phyloP scores from a whole-genome alignment of 208 protist genomes.

The Crithidia thermophila region DNA sequence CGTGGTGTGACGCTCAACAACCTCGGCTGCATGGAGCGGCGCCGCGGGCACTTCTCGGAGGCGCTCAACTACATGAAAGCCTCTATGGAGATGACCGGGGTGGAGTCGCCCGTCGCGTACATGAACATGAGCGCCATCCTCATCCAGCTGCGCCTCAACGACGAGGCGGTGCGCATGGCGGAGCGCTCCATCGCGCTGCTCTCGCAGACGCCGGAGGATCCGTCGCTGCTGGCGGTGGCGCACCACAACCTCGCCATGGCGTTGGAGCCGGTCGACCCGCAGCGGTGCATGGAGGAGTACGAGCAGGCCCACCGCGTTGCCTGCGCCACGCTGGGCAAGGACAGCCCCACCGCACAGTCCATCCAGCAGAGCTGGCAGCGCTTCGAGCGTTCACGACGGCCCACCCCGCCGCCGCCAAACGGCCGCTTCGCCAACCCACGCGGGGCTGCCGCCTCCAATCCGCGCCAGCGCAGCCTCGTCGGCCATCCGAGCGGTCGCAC shows the following conservation, averaged over 20 bases:
- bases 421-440: constrained; percentile 1
- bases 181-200: constrained; percentile 74
- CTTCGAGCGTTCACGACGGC: constrained; percentile 37
- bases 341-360: constrained; percentile 57
- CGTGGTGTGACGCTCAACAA: constrained; percentile 90
- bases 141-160: constrained; percentile 74
- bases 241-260: constrained; percentile 94
- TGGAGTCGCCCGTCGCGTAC: constrained; percentile 83
- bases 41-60: constrained; percentile 76
- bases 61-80: constrained; percentile 77
- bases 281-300: constrained; percentile 76
- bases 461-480: neutral
- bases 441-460: neutral
- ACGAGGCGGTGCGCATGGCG: constrained; percentile 78
- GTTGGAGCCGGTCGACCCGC: constrained; percentile 71
- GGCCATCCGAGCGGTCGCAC: neutral
- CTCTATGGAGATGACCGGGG: constrained; percentile 73
- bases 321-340: constrained; percentile 42
- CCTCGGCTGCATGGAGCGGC: constrained; percentile 89
- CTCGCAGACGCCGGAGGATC: constrained; percentile 65
- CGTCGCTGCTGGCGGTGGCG: constrained; percentile 82
- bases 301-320: constrained; percentile 57
- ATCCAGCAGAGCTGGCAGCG: constrained; percentile 80
- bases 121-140: constrained; percentile 92
- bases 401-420: neutral